Conservation (phyloP, 148 eudicot genomes). For the Silene uniflora region DNA sequence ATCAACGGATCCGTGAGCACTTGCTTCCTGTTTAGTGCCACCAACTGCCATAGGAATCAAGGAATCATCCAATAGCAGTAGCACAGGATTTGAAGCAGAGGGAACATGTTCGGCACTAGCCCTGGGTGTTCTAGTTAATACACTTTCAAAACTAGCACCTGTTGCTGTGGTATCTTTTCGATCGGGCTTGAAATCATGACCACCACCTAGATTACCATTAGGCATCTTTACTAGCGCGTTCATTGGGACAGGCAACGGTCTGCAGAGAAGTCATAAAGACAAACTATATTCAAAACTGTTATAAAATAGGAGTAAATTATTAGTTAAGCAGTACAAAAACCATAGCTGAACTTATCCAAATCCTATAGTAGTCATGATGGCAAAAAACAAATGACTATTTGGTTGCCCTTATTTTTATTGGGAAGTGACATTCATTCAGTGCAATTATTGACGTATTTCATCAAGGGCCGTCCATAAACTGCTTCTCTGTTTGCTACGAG, state of each 20-base stretch:
- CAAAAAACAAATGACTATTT: background rate
- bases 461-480: no score
- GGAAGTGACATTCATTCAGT: background rate
- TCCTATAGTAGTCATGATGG: background rate
- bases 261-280: constrained; percentile 13
- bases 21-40: constrained; percentile 32
- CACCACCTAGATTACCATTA: constrained; percentile 28
- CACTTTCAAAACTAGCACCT: constrained; percentile 15
- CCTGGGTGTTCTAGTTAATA: constrained; percentile 13
- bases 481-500: no score
- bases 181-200: constrained; percentile 22
- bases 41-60: constrained; percentile 23
- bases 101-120: constrained; percentile 17
- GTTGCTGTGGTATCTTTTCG: constrained; percentile 17
- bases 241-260: constrained; percentile 23
- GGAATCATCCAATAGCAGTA: constrained; percentile 28
- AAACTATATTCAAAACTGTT: background rate
- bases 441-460: background rate
- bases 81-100: constrained; percentile 34
- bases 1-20: constrained; percentile 19
- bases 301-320: background rate
- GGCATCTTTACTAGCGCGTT: constrained; percentile 30
- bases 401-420: background rate
- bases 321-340: background rate
- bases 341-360: background rate